These are phyloP conservation scores for Lentinula edodes DNA, from an alignment of 768 basidiomycete species.

Conservation along the genomic window DNA sequence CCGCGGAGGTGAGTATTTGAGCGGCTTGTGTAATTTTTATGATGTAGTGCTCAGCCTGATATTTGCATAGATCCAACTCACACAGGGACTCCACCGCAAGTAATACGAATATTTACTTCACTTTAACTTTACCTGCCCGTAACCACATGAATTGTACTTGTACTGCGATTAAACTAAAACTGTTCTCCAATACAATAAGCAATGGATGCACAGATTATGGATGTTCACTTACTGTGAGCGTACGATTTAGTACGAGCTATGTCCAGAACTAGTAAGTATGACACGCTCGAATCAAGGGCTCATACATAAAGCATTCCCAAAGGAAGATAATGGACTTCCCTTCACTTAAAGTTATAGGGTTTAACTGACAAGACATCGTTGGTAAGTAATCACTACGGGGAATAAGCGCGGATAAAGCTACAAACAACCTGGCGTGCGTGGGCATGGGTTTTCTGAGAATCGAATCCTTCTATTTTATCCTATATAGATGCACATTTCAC, in stretches of 20 bases:
- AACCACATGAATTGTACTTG: neutral
- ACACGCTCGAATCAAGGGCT: too few species aligned
- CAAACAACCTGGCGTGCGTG: neutral
- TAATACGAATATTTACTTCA: neutral
- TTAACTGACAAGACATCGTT: neutral
- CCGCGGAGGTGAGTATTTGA: conserved; percentile 53
- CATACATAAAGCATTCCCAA: too few species aligned
- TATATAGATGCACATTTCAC: too few species aligned
- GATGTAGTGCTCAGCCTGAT: too few species aligned
- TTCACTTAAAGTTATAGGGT: neutral
- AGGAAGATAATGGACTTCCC: too few species aligned
- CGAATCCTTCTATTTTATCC: neutral
- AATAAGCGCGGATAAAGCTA: too few species aligned
- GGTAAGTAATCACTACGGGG: neutral
- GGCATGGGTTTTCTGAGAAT: too few species aligned
- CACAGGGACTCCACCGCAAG: conserved; percentile 27
- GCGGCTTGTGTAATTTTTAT: neutral
- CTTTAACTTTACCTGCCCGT: neutral
- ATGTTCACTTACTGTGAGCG: too few species aligned
- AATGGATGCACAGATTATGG: too few species aligned
- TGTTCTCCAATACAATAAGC: too few species aligned
- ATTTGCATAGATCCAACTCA: conserved; percentile 34
- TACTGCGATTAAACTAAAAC: neutral
- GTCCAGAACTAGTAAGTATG: too few species aligned
- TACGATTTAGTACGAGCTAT: too few species aligned